These are phyloP conservation scores for Cystobasidium tubakii DNA, from an alignment of 768 basidiomycete genomes.

Conservation along the genomic window DNA sequence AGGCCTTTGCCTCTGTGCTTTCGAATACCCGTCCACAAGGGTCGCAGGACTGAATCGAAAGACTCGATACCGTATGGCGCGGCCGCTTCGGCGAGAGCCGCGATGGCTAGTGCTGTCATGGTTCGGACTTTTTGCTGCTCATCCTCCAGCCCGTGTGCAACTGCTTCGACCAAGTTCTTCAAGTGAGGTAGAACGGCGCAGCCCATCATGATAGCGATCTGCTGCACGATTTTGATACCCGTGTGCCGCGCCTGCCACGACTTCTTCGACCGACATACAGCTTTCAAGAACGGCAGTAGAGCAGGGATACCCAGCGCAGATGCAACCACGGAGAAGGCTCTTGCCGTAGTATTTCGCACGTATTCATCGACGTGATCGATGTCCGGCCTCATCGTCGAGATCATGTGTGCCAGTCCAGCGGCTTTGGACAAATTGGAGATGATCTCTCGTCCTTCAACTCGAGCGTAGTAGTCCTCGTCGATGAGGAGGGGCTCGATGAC, in stretches of 20 bases:
- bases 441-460: slow-evolving; percentile 86
- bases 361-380: slow-evolving; percentile 99
- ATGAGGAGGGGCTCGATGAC: slow-evolving; percentile 98
- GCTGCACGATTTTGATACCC: slow-evolving; percentile 98
- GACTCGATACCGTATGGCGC: slow-evolving; percentile 99
- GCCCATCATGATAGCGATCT: slow-evolving; percentile 99
- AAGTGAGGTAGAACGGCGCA: slow-evolving; percentile 96
- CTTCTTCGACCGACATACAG: slow-evolving; percentile 96
- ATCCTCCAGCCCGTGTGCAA: slow-evolving; percentile 84
- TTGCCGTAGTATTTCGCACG: slow-evolving; percentile 95
- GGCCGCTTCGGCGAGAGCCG: slow-evolving; percentile 91
- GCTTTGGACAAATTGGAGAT: slow-evolving; percentile 98
- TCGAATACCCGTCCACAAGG: slow-evolving; percentile 87
- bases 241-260: slow-evolving; percentile 99
- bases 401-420: slow-evolving; percentile 98
- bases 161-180: slow-evolving; percentile 90
- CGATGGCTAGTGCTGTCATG: slow-evolving; percentile 85
- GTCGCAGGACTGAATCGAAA: slow-evolving; percentile 93
- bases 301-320: slow-evolving; percentile 97
- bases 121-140: slow-evolving; percentile 95
- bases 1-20: slow-evolving; percentile 90
- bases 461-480: slow-evolving; percentile 72
- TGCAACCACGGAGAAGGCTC: slow-evolving; percentile 94
- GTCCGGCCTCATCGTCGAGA: slow-evolving; percentile 99
- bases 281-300: slow-evolving; percentile 93